A percentile compares a stretch with the other conserved stretches of the same genome.
Evolutionary conservation across 2,329 filamentous ascomycete genomes (phyloP).

Genomic region (Davidsoniella australis): DNA sequence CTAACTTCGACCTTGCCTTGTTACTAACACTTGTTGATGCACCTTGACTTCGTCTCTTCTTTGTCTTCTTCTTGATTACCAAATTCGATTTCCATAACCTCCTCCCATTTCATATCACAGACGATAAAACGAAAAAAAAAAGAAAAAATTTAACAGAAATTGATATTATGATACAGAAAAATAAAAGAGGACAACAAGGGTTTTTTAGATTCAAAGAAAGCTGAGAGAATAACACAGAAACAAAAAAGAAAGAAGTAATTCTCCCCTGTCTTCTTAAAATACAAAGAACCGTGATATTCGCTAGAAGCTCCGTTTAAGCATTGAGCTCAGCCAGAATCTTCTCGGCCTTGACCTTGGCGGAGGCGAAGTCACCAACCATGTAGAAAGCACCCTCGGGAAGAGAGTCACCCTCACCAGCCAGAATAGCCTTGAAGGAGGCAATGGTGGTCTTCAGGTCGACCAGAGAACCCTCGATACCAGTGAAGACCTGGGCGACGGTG

Average conservation of each 20-base stretch:
- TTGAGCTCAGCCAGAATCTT: constrained; percentile 94
- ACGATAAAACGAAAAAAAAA: neutral
- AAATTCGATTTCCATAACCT: too few species aligned
- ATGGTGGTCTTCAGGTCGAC: constrained; percentile 99
- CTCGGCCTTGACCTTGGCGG: constrained; percentile 91
- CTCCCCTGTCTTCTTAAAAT: too few species aligned
- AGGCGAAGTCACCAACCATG: constrained; percentile 95
- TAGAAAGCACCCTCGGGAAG: constrained; percentile 89
- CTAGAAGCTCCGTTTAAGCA: constrained; percentile 20
- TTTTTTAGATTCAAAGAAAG: neutral
- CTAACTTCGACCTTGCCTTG: too few species aligned
- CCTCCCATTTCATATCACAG: neutral
- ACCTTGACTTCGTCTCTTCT: too few species aligned
- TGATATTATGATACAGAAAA: neutral
- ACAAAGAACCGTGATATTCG: too few species aligned
- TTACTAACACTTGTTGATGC: too few species aligned
- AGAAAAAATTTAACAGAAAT: neutral
- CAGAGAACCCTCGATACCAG: constrained; percentile 85
- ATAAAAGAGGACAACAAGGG: neutral
- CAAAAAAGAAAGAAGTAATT: too few species aligned
- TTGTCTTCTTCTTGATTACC: too few species aligned
- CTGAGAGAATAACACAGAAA: too few species aligned
- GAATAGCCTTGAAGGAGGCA: constrained; percentile 89
- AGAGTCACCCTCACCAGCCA: constrained; percentile 86
- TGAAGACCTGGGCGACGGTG: constrained; percentile 73